phyloP scores from a whole-genome alignment of 345 rosid species.

The Aurinia saxatilis region DNA sequence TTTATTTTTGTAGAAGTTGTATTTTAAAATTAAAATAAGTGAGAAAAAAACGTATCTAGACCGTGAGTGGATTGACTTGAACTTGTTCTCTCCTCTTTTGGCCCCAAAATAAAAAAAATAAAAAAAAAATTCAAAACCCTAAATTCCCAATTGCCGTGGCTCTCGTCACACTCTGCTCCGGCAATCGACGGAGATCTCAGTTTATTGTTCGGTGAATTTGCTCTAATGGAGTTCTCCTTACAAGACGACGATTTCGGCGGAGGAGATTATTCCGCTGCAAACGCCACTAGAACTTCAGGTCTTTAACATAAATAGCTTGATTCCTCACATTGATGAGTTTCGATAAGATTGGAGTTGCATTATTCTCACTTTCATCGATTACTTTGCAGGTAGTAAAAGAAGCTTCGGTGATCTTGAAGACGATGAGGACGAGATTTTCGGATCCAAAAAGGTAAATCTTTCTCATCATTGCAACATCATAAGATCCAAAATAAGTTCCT shows the following conservation, averaged over 20 bases:
- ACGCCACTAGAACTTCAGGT: constrained; percentile 53
- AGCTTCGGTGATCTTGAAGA: constrained; percentile 80
- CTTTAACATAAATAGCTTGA: not conserved
- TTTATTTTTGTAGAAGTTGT: too few relatives aligned
- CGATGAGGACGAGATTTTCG: constrained; percentile 86
- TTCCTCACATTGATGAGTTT: not conserved
- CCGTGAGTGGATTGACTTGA: too few relatives aligned
- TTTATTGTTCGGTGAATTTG: not conserved
- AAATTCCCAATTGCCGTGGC: constrained; percentile 10
- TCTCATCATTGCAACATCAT: too few relatives aligned
- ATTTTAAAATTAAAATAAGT: too few relatives aligned
- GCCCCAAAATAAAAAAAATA: too few relatives aligned
- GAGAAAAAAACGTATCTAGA: too few relatives aligned
- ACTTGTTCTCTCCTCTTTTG: too few relatives aligned
- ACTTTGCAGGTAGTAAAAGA: constrained; percentile 55
- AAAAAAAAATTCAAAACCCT: constrained; percentile 12
- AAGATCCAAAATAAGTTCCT: too few relatives aligned
- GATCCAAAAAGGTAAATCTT: constrained; percentile 67
- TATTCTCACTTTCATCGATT: not conserved
- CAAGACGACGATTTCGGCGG: constrained; percentile 95
- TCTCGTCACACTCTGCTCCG: not conserved
- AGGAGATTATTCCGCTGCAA: constrained; percentile 55
- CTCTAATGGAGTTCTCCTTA: constrained; percentile 21
- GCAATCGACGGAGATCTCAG: not conserved
- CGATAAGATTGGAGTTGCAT: not conserved